Percentiles rank a stretch among this genome's conserved stretches.
These are phyloP conservation scores for Bjerkandera adusta DNA, from an alignment of 1,284 basidiomycete genomes.

Conservation along the genomic window DNA sequence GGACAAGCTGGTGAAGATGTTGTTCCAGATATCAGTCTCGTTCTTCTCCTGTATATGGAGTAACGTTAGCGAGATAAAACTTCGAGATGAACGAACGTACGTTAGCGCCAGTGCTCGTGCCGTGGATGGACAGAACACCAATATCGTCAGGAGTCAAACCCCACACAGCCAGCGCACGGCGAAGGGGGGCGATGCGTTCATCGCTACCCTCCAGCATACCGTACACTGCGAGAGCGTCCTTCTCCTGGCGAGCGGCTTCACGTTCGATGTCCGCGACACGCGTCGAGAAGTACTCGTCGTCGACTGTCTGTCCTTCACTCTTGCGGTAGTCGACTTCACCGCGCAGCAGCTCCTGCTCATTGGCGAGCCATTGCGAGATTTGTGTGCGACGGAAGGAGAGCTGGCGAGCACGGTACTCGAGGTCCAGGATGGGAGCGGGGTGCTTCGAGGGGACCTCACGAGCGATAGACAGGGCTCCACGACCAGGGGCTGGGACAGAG, in stretches of 20 bases:
- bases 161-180: slow-evolving; percentile 95
- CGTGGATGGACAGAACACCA: slow-evolving; percentile 86
- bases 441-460: slow-evolving; percentile 77
- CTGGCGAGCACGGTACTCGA: slow-evolving; percentile 88
- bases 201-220: slow-evolving; percentile 94
- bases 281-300: slow-evolving; percentile 69
- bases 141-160: slow-evolving; percentile 92
- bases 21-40: slow-evolving; percentile 96
- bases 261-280: slow-evolving; percentile 84
- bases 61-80: slow-evolving; percentile 5
- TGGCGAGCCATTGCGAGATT: slow-evolving; percentile 89
- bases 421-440: slow-evolving; percentile 73
- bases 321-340: slow-evolving; percentile 71
- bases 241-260: slow-evolving; percentile 89
- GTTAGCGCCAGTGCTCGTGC: slow-evolving; percentile 96
- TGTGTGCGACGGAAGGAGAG: slow-evolving; percentile 91
- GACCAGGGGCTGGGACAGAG: slow-evolving; percentile 91
- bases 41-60: slow-evolving; percentile 78
- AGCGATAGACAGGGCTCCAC: slow-evolving; percentile 85
- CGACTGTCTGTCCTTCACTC: slow-evolving; percentile 49
- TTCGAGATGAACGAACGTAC: slow-evolving; percentile 33
- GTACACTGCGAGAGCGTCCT: slow-evolving; percentile 84
- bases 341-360: slow-evolving; percentile 83
- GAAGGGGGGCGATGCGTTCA: slow-evolving; percentile 84
- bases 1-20: slow-evolving; percentile 84